Evolutionary conservation across 2,329 filamentous ascomycete genomes (phyloP), one percentile per base, ranked within the genome.

Genomic region (Trichophyton mentagrophytes): DNA sequence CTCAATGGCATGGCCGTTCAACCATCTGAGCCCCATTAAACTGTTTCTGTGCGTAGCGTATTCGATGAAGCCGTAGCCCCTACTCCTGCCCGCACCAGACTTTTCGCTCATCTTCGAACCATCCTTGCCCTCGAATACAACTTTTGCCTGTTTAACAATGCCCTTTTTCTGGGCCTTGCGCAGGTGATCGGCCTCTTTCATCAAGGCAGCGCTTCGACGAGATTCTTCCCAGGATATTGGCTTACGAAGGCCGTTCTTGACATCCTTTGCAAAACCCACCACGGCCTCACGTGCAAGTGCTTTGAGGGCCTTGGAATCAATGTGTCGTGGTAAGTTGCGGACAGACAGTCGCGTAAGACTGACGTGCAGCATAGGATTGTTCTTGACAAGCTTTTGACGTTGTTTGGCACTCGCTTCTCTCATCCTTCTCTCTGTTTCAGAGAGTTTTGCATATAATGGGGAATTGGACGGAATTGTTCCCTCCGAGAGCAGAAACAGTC

Each of bases 51-150:
- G 93, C 33, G 89, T 93, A 65, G 85, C 88, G 75, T 96, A 99
- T 76, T 99, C 93, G 66, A 99, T 88, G 77, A 99, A 99, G 11
- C 95, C 93, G 72, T 99, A 99, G 3, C 93, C 93, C 71, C 92
- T 84, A 71, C 88, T 93, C 70, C 88, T 83, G 55, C 91, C 91
- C 5, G 85, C 90, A 6, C 88, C 90, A 58, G 79, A 84, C 49
- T 82, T 80, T 74, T 95, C 90, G 7, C 81, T 75, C 13, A 96
- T 84, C 77, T 96, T 97, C 69, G 84, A 84, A 53, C 93, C 93
- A 67, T 93, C 85, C 40, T 83, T 82, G 61, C 87, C 88, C 77
- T 99, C 93, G 69, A 93, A 97, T 42, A 97, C 88, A 60, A 99
- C 83, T 79, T 96, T 99, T 61, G 92, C 88, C 76, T 99, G 93